phyloP scores from a whole-genome alignment of 2,329 filamentous ascomycete genomes.

The Sodiomyces alkalinus region DNA sequence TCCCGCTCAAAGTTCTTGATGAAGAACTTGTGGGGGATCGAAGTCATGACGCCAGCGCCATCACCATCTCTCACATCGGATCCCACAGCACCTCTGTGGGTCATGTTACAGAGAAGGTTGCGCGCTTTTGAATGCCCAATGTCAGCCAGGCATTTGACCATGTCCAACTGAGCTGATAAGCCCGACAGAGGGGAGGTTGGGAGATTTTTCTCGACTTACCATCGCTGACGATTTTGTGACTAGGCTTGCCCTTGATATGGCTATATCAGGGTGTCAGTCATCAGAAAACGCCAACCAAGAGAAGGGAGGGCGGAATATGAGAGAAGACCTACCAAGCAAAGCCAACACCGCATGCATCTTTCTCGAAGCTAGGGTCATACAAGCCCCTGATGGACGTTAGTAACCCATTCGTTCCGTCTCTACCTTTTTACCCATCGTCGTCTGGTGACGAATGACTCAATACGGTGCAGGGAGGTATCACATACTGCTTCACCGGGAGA shows the following conservation, averaged over 20 bases:
- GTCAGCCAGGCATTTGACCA: slow-evolving; percentile 6
- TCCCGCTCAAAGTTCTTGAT: slow-evolving; percentile 95
- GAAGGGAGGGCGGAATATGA: slow-evolving; percentile 10
- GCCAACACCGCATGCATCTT: slow-evolving; percentile 98
- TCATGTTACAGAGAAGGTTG: slow-evolving; percentile 98
- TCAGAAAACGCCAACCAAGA: slow-evolving; percentile 3
- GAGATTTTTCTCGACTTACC: too few species aligned
- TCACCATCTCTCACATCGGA: slow-evolving; percentile 97
- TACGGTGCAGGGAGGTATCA: slow-evolving; percentile 5
- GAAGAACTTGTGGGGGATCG: slow-evolving; percentile 96
- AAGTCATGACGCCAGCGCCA: slow-evolving; percentile 98
- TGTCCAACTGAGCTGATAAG: too few species aligned
- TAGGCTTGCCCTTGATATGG: slow-evolving; percentile 93
- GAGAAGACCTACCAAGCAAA: slow-evolving; percentile 71
- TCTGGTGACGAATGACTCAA: neutral
- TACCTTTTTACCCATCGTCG: too few species aligned
- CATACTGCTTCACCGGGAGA: slow-evolving; percentile 82
- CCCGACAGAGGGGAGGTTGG: too few species aligned
- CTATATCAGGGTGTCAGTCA: slow-evolving; percentile 27
- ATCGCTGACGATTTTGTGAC: slow-evolving; percentile 98
- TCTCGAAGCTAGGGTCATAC: slow-evolving; percentile 90
- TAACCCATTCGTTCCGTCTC: too few species aligned
- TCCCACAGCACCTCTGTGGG: slow-evolving; percentile 93
- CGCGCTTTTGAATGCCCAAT: slow-evolving; percentile 56
- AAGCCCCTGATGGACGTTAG: slow-evolving; percentile 43